These are phyloP conservation scores for Cylindrotheca closterium DNA, from an alignment of 108 stramenopile species.

Conservation along the genomic window DNA sequence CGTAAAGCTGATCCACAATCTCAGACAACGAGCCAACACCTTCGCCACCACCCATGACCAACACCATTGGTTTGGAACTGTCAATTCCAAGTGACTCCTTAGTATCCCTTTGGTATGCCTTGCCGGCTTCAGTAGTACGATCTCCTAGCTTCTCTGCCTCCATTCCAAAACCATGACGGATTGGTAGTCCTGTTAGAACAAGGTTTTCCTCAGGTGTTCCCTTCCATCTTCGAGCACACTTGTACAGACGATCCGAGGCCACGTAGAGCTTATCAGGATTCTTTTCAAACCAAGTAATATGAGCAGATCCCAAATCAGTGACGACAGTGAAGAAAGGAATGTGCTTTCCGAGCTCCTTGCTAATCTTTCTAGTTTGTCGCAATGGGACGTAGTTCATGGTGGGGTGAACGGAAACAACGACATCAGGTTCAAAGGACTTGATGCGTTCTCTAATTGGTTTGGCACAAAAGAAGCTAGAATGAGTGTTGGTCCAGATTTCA, in stretches of 20 bases:
- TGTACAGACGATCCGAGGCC: conserved; percentile 74
- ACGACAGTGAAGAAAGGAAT: conserved; percentile 94
- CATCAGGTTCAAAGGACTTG: conserved; percentile 72
- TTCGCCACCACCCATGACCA: conserved; percentile 97
- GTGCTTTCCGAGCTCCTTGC: conserved; percentile 53
- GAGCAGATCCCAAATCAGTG: conserved; percentile 93
- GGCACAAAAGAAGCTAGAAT: conserved; percentile 60
- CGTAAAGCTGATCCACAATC: conserved; percentile 79
- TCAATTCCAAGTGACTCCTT: conserved; percentile 59
- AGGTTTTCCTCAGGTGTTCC: conserved; percentile 78
- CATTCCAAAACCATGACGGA: conserved; percentile 84
- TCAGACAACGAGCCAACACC: conserved; percentile 83
- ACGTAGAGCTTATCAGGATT: conserved; percentile 87
- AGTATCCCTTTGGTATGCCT: conserved; percentile 42
- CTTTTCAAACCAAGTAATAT: conserved; percentile 92
- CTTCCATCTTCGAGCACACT: conserved; percentile 64
- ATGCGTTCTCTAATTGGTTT: conserved; percentile 57
- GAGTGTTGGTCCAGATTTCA: conserved; percentile 52
- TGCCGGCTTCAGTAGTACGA: conserved; percentile 50
- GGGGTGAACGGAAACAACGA: conserved; percentile 92
- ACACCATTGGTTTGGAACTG: conserved; percentile 60
- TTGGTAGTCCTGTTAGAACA: conserved; percentile 90
- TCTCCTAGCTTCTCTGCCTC: conserved; percentile 69
- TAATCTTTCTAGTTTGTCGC: conserved; percentile 48
- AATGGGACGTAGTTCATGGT: conserved; percentile 91